Evolutionary conservation across 495 filamentous ascomycete genomes (phyloP), one percentile per base, ranked within the genome.

Genomic region (Parmelia sp.): DNA sequence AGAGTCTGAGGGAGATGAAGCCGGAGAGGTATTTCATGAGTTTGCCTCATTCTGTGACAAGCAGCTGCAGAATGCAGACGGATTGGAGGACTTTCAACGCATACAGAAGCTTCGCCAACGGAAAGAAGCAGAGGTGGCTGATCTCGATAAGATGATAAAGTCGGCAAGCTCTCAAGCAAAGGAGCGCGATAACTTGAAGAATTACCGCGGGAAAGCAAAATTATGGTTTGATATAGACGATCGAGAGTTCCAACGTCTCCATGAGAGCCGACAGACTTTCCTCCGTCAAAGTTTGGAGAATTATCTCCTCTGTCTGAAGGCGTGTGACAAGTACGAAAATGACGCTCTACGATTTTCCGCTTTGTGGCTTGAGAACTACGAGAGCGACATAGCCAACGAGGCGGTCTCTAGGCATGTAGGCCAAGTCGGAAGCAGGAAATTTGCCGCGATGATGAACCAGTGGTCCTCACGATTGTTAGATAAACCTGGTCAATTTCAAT

Each of bases 1-100:
- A n/a, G 82, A 81, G 59, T 81, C 73, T 3, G 82, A 87, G 45
- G 87, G 90, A 12, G 80, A 84, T 66, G 87, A 90, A 60, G 90
- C 92, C 10, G 91, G 93, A 9, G 82, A 89, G 69, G 95, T 97
- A 12, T 97, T 89, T 69, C 91, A 97, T 72, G 89, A 94, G 66
- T 97, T 96, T 73, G 94, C 94, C 60, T 84, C 84, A 60, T 99
- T 97, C 70, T 99, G 94, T 71, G 93, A 99, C 72, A 86, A 88
- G 67, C 94, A 97, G 71, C 78, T 97, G 17, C 86, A 95, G 64
- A 93, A 91, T 71, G 82, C 86, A 3, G 90, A 92, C 60, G 85
- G 86, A 59, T 75, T 91, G 25, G 92, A 96, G 71, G 94, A 99
- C 66, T 85, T 95, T 65, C 82, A 85, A 53, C 88, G 94, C 19